phyloP scores from a whole-genome alignment of 306 rosid species.

The Oemleria cerasiformis region DNA sequence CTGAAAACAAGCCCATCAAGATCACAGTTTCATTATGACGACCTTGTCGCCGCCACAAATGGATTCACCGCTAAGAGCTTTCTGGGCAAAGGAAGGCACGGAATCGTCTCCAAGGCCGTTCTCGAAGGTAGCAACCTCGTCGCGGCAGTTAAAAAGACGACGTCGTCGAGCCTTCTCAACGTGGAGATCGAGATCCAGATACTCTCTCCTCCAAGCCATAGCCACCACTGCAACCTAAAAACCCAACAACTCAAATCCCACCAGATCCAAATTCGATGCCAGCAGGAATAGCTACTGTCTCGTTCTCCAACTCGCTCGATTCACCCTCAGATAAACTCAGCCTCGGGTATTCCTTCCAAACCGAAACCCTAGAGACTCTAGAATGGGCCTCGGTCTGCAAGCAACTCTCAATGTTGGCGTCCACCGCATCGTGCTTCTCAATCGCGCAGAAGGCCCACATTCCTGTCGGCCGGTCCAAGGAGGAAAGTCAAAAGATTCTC shows the following conservation, averaged over 20 bases:
- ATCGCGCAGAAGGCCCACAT: conserved; percentile 43
- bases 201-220: no score
- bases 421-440: conserved; percentile 69
- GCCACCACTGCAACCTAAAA: no score
- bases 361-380: conserved; percentile 56
- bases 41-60: conserved; percentile 54
- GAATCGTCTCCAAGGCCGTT: conserved; percentile 61
- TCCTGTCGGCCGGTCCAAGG: no score
- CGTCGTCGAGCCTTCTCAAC: conserved; percentile 2
- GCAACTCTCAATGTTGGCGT: conserved; percentile 70
- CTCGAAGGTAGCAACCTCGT: conserved; percentile 57
- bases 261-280: no score
- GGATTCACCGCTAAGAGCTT: conserved; percentile 60
- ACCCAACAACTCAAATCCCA: no score
- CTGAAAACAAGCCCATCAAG: conserved; percentile 13
- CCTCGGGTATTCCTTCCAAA: conserved; percentile 41
- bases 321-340: conserved; percentile 28
- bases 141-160: conserved; percentile 74
- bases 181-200: conserved; percentile 90
- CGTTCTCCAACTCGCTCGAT: conserved; percentile 36
- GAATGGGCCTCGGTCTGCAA: no score
- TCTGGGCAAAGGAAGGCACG: conserved; percentile 86
- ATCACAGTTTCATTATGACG: conserved; percentile 50
- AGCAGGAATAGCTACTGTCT: no score
- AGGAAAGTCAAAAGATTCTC: no score